Percentiles rank a stretch among this genome's conserved stretches.
Evolutionary conservation across 1,284 basidiomycete genomes (phyloP).

Genomic region (Wallemia ichthyophaga): DNA sequence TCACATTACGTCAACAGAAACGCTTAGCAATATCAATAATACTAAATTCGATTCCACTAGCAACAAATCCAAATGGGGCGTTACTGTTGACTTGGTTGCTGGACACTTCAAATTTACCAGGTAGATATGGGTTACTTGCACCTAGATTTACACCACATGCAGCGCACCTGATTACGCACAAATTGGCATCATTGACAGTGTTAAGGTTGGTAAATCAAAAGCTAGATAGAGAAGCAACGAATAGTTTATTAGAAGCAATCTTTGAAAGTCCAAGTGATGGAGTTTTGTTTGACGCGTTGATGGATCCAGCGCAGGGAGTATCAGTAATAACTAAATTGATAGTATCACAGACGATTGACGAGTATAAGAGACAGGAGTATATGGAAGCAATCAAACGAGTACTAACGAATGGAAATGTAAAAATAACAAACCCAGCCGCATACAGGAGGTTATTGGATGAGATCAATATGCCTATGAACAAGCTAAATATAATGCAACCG

Average conservation of each 20-base stretch:
- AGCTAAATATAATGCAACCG: not conserved
- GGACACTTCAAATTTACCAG: conserved; percentile 72
- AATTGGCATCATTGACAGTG: conserved; percentile 77
- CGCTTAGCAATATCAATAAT: conserved; percentile 80
- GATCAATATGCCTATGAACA: not conserved
- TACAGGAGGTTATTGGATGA: conserved; percentile 1
- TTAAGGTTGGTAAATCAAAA: conserved; percentile 25
- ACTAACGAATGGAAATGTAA: not conserved
- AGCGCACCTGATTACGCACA: conserved; percentile 88
- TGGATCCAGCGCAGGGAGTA: not conserved
- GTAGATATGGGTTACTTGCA: conserved; percentile 67
- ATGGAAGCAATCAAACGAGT: not conserved
- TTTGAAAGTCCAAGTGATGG: conserved; percentile 9
- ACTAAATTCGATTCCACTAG: conserved; percentile 85
- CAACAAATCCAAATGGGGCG: conserved; percentile 90
- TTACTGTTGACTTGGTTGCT: conserved; percentile 85
- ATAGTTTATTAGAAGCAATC: conserved; percentile 12
- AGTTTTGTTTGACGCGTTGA: not conserved
- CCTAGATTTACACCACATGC: conserved; percentile 87
- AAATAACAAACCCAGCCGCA: not conserved
- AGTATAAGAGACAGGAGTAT: not conserved
- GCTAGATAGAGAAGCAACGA: conserved; percentile 12
- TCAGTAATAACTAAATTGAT: not conserved
- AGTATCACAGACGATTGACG: not conserved
- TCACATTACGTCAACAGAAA: conserved; percentile 63